phyloP scores from a whole-genome alignment of 2,329 filamentous ascomycete genomes.

The Phyllosticta capitalensis region DNA sequence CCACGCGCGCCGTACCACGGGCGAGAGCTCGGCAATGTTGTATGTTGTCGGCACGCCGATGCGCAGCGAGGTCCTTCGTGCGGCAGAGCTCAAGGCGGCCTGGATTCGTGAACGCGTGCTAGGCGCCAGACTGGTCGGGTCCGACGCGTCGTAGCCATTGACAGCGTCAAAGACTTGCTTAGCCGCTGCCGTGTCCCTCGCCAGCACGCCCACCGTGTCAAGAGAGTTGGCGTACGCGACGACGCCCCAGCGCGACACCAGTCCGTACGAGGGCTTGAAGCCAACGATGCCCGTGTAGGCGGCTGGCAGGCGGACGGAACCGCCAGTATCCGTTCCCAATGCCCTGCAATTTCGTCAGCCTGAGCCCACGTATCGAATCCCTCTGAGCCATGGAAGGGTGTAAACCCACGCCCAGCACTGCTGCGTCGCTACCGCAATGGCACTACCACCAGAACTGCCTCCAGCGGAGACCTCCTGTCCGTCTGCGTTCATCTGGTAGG shows the following conservation, averaged over 20 bases:
- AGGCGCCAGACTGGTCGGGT: constrained; percentile 62
- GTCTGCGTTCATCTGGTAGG: constrained; percentile 11
- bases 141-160: constrained; percentile 54
- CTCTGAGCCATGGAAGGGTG: too few relatives aligned
- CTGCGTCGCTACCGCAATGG: constrained; percentile 64
- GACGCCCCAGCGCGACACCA: constrained; percentile 76
- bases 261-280: constrained; percentile 86
- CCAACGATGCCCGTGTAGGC: constrained; percentile 77
- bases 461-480: constrained; percentile 54
- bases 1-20: constrained; percentile 63
- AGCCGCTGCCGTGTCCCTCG: constrained; percentile 43
- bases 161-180: constrained; percentile 38
- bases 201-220: constrained; percentile 77
- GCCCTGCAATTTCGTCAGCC: constrained; percentile 39
- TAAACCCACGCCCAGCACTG: constrained; percentile 48
- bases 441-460: constrained; percentile 89
- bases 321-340: constrained; percentile 87
- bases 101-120: constrained; percentile 42
- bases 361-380: background rate
- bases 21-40: constrained; percentile 72
- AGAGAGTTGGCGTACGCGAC: constrained; percentile 88
- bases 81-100: background rate
- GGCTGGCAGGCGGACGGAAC: constrained; percentile 77
- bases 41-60: constrained; percentile 65
- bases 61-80: constrained; percentile 25